Conservation (phyloP, 139 green algal genomes). For the Diplosphaera chodatii region DNA sequence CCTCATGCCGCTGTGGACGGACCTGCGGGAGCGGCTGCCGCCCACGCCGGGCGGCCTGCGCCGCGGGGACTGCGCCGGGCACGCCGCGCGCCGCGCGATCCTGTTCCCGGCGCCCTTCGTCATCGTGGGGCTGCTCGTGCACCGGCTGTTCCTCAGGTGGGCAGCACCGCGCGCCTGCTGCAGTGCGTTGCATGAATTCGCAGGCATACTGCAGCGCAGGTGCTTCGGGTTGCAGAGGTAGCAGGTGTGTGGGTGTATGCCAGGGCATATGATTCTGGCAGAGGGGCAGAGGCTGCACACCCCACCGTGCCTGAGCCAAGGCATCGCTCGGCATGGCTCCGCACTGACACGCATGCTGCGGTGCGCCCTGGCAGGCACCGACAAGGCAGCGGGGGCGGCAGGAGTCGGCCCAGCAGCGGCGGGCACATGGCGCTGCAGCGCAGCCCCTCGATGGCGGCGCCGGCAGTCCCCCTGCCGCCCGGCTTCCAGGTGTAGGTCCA, state of each 20-base stretch:
- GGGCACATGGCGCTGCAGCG: slow-evolving; percentile 2
- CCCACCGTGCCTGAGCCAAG: too few relatives aligned
- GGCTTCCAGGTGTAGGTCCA: neutral
- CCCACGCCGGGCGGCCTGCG: neutral
- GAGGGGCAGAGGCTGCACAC: too few relatives aligned
- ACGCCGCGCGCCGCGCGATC: slow-evolving; percentile 18
- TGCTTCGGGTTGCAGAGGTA: too few relatives aligned
- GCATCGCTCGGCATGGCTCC: too few relatives aligned
- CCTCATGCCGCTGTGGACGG: slow-evolving; percentile 7
- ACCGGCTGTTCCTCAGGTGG: slow-evolving; percentile 4
- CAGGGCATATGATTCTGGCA: too few relatives aligned
- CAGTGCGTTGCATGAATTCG: too few relatives aligned
- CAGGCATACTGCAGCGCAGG: too few relatives aligned
- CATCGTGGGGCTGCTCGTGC: neutral
- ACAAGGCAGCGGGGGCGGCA: neutral
- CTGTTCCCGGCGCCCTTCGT: slow-evolving; percentile 6
- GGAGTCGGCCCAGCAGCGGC: neutral
- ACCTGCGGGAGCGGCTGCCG: slow-evolving; percentile 12
- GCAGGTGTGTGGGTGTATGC: too few relatives aligned
- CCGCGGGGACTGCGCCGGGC: neutral
- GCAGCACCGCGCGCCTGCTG: too few relatives aligned
- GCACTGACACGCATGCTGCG: neutral
- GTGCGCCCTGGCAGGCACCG: too few relatives aligned
- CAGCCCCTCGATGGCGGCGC: neutral
- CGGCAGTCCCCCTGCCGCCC: neutral